phyloP scores from a whole-genome alignment of 192 early-diverging fungal species.

The Backusella liffmaniae region DNA sequence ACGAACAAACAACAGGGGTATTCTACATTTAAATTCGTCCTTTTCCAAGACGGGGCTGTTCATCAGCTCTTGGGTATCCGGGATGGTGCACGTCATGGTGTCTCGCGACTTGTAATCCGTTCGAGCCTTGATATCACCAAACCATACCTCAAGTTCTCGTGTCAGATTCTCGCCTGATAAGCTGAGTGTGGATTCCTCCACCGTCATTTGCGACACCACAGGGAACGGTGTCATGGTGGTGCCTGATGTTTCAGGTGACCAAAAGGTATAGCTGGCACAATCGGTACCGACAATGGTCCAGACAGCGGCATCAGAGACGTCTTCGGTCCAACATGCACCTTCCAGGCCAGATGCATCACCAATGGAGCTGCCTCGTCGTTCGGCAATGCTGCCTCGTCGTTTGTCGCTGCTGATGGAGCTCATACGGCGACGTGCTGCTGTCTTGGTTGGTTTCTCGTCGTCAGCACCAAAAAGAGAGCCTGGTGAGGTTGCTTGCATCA shows the following conservation, averaged over 20 bases:
- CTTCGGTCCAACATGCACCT: constrained; percentile 65
- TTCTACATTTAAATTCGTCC: constrained; percentile 13
- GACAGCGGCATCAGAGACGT: constrained; percentile 83
- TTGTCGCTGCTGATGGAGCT: constrained; percentile 26
- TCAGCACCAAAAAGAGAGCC: background rate
- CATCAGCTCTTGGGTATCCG: constrained; percentile 22
- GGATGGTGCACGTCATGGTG: constrained; percentile 39
- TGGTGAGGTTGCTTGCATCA: constrained; percentile 1
- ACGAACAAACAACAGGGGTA: constrained; percentile 40
- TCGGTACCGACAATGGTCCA: constrained; percentile 93
- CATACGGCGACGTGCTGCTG: constrained; percentile 3
- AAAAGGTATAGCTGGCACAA: constrained; percentile 55
- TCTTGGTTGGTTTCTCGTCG: background rate
- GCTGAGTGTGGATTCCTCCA: constrained; percentile 40
- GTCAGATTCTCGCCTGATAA: constrained; percentile 66
- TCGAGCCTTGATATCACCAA: constrained; percentile 56
- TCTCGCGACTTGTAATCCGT: constrained; percentile 50
- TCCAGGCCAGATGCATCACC: constrained; percentile 11
- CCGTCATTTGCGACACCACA: background rate
- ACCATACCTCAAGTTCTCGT: constrained; percentile 65
- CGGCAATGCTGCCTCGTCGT: constrained; percentile 21
- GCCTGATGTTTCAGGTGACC: constrained; percentile 31
- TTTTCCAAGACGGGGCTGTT: constrained; percentile 17
- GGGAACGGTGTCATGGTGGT: constrained; percentile 36
- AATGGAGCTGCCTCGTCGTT: constrained; percentile 19